phyloP scores from a whole-genome alignment of 2,329 filamentous ascomycete genomes.

The Fusarium bactridioides region DNA sequence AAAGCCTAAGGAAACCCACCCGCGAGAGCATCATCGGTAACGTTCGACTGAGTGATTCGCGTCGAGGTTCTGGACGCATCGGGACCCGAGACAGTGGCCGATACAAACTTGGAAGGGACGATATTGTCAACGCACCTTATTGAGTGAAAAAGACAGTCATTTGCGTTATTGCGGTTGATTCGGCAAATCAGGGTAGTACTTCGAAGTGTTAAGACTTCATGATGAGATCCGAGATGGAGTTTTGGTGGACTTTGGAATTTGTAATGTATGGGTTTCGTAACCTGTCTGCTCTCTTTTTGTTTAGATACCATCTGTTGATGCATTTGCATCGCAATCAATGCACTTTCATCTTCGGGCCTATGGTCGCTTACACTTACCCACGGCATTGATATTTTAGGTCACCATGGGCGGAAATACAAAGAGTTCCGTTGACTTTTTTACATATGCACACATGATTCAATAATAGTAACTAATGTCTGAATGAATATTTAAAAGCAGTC shows the following conservation, averaged over 20 bases:
- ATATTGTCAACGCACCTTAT: conserved; percentile 79
- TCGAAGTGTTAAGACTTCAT: background rate
- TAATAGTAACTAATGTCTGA: background rate
- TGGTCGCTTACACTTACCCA: background rate
- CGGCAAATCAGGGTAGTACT: background rate
- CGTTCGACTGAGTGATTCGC: conserved; percentile 56
- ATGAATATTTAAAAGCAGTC: background rate
- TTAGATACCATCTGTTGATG: conserved; percentile 40
- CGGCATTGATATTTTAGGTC: background rate
- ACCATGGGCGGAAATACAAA: background rate
- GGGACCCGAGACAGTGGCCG: conserved; percentile 63
- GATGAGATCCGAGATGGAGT: conserved; percentile 34
- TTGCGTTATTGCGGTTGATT: background rate
- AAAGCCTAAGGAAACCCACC: conserved; percentile 85
- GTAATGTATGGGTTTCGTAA: conserved; percentile 12
- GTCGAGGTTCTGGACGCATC: conserved; percentile 61
- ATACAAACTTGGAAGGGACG: conserved; percentile 79
- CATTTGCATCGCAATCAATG: conserved; percentile 20
- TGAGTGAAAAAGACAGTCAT: conserved; percentile 43
- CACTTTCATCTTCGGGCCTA: background rate
- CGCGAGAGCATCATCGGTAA: conserved; percentile 87
- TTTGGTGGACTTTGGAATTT: conserved; percentile 34
- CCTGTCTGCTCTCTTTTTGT: conserved; percentile 34
- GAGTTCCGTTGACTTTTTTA: background rate
- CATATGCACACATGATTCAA: background rate